Conservation (phyloP, 495 filamentous ascomycete species). For the Tuber magnatum region DNA sequence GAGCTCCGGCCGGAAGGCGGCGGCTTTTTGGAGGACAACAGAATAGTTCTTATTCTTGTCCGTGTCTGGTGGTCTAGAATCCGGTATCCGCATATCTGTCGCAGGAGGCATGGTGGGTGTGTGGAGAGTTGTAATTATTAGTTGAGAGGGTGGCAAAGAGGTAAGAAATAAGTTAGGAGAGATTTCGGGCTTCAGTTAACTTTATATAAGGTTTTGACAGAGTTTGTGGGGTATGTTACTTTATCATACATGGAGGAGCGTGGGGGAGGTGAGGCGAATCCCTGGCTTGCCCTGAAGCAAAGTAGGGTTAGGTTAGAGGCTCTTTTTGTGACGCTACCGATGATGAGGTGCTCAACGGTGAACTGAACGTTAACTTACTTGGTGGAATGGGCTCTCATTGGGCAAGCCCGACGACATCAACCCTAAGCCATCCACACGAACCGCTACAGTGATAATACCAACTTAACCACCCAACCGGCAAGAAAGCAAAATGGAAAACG, state of each 20-base stretch:
- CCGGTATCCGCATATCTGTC: neutral
- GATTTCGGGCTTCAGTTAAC: neutral
- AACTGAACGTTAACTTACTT: neutral
- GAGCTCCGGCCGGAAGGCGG: constrained; percentile 26
- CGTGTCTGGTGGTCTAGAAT: neutral
- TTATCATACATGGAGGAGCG: neutral
- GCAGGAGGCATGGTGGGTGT: neutral
- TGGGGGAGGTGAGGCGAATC: neutral
- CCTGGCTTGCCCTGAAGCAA: neutral
- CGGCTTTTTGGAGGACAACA: constrained; percentile 21
- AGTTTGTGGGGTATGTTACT: neutral
- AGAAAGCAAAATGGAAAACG: neutral
- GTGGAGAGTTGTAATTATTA: neutral
- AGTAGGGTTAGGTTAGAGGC: neutral
- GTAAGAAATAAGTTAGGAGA: neutral
- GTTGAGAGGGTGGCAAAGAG: neutral
- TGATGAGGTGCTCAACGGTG: neutral
- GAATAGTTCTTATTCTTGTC: neutral
- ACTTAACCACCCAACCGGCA: neutral
- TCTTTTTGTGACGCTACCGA: neutral
- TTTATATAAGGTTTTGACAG: neutral
- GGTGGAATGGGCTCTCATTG: constrained; percentile 3
- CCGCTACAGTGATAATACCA: neutral
- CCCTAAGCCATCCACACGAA: neutral
- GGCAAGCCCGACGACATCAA: neutral